phyloP scores from a whole-genome alignment of 768 basidiomycete genomes.

The Rhodotorula graminis region DNA sequence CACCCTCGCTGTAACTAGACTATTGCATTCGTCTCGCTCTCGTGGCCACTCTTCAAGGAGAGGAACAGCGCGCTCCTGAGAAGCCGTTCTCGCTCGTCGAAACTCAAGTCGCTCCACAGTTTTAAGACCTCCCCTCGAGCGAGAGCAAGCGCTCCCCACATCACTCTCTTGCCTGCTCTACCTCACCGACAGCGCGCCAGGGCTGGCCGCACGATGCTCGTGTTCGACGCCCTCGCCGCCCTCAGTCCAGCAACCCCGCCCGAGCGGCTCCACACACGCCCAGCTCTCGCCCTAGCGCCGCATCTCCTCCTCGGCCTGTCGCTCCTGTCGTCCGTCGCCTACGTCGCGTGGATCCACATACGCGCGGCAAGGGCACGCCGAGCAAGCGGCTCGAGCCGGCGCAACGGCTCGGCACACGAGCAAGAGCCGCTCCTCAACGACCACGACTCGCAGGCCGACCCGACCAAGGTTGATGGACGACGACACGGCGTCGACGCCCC shows the following conservation, averaged over 20 bases:
- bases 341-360: constrained; percentile 1
- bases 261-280: not conserved
- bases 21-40: too few relatives aligned
- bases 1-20: too few relatives aligned
- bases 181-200: too few relatives aligned
- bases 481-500: not conserved
- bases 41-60: too few relatives aligned
- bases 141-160: too few relatives aligned
- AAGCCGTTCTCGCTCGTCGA: too few relatives aligned
- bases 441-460: too few relatives aligned
- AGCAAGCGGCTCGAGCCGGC: accelerated
- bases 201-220: not conserved
- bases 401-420: not conserved
- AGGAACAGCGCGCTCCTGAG: too few relatives aligned
- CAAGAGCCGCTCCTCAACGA: not conserved
- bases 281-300: not conserved
- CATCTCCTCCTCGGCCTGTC: not conserved
- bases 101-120: too few relatives aligned
- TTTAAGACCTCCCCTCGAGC: too few relatives aligned
- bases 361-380: not conserved
- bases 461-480: not conserved
- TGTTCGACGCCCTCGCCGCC: not conserved
- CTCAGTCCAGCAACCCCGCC: not conserved
- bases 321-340: not conserved
- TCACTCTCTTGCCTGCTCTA: too few relatives aligned